phyloP scores from a whole-genome alignment of 768 basidiomycete genomes.

The Royoungia palumana region DNA sequence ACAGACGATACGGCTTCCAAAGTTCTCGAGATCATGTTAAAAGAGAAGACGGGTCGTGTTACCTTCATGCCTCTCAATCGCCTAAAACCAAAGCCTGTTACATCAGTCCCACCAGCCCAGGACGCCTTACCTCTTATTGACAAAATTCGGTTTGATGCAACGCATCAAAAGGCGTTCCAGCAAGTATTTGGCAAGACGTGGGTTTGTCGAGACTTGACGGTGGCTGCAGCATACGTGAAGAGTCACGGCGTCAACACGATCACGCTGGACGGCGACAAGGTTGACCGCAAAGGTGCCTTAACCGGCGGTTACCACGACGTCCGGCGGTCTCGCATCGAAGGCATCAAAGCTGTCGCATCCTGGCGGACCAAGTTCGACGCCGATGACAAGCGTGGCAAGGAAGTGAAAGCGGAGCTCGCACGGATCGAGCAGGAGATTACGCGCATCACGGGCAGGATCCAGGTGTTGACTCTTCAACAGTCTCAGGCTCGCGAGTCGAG shows the following conservation, averaged over 20 bases:
- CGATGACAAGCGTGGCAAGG: conserved; percentile 60
- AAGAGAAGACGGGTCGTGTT: conserved; percentile 89
- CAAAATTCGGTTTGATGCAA: conserved; percentile 73
- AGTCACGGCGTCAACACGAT: conserved; percentile 95
- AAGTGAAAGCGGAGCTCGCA: conserved; percentile 69
- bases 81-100: conserved; percentile 69
- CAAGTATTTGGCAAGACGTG: conserved; percentile 98
- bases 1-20: conserved; percentile 89
- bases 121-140: conserved; percentile 79
- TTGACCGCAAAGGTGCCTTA: conserved; percentile 92
- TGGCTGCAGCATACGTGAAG: conserved; percentile 92
- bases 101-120: conserved; percentile 57
- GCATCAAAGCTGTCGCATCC: conserved; percentile 67
- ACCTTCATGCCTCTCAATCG: conserved; percentile 99
- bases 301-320: conserved; percentile 97
- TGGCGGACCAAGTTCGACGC: conserved; percentile 73
- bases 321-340: conserved; percentile 85
- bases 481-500: conserved; percentile 66
- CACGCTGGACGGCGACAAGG: conserved; percentile 96
- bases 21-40: conserved; percentile 91
- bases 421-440: conserved; percentile 87
- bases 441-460: conserved; percentile 63
- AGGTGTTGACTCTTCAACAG: conserved; percentile 66
- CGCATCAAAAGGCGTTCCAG: conserved; percentile 80
- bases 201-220: conserved; percentile 88